These are phyloP conservation scores for Triticum aestivum DNA, from an alignment of 176 grass and related monocot species.

Conservation along the genomic window IWGSC_CS_RefSeq_v2.1 NC_057801.1:317001168-317001667, in stretches of 20 bases:
- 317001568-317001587: constrained; percentile 62
- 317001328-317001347: constrained; percentile 24
- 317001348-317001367: constrained; percentile 21
- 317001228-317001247: constrained; percentile 46
- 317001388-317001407: constrained; percentile 54
- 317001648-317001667: constrained; percentile 51
- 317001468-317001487: constrained; percentile 68
- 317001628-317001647: constrained; percentile 70
- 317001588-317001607: constrained; percentile 31
- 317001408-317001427: constrained; percentile 49
- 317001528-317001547: constrained; percentile 61
- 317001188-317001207: constrained; percentile 77
- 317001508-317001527: constrained; percentile 66
- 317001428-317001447: constrained; percentile 64
- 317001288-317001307: not conserved
- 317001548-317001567: constrained; percentile 58
- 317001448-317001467: constrained; percentile 60
- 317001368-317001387: constrained; percentile 80
- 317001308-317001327: constrained; percentile 24
- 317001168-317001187: constrained; percentile 60
- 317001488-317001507: constrained; percentile 56
- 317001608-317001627: constrained; percentile 38
- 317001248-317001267: constrained; percentile 60
- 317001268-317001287: constrained; percentile 47
- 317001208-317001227: constrained; percentile 47